Conservation (phyloP, 2,329 filamentous ascomycete genomes). For the Botryotinia globosa region DNA sequence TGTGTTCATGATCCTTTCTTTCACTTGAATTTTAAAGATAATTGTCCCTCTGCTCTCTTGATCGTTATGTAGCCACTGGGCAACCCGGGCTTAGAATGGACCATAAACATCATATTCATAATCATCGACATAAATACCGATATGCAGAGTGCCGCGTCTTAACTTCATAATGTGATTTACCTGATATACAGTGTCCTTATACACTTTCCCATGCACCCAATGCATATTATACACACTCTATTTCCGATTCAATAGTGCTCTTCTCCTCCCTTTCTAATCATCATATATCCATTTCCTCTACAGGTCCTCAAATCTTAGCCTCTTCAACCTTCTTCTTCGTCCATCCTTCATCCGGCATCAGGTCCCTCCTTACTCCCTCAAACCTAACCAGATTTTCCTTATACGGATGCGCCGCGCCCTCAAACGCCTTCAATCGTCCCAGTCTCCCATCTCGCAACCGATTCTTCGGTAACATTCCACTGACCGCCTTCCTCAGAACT, state of each 20-base stretch:
- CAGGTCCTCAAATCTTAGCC: neutral
- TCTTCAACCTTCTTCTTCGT: conserved; percentile 7
- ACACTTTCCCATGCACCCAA: conserved; percentile 17
- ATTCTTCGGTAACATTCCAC: conserved; percentile 98
- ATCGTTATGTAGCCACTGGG: neutral
- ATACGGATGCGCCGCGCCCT: conserved; percentile 89
- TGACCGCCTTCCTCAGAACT: conserved; percentile 85
- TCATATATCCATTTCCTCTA: neutral
- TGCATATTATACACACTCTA: conserved; percentile 24
- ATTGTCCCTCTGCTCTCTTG: neutral
- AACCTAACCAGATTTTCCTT: conserved; percentile 81
- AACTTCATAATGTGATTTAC: conserved; percentile 12
- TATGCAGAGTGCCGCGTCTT: neutral
- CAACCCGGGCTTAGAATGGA: neutral
- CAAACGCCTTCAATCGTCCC: conserved; percentile 89
- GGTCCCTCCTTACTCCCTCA: conserved; percentile 48
- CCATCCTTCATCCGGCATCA: conserved; percentile 29
- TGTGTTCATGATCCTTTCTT: neutral
- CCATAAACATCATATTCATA: neutral
- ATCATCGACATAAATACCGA: neutral
- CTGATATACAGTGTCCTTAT: conserved; percentile 23
- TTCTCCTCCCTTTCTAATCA: neutral
- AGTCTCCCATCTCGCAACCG: conserved; percentile 82
- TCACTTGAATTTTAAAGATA: neutral
- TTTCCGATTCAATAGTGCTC: conserved; percentile 2